Percentiles rank a stretch among this genome's conserved stretches.
Evolutionary conservation across 2,329 filamentous ascomycete species (phyloP).

Genomic region (Clarireedia hainanense): DNA sequence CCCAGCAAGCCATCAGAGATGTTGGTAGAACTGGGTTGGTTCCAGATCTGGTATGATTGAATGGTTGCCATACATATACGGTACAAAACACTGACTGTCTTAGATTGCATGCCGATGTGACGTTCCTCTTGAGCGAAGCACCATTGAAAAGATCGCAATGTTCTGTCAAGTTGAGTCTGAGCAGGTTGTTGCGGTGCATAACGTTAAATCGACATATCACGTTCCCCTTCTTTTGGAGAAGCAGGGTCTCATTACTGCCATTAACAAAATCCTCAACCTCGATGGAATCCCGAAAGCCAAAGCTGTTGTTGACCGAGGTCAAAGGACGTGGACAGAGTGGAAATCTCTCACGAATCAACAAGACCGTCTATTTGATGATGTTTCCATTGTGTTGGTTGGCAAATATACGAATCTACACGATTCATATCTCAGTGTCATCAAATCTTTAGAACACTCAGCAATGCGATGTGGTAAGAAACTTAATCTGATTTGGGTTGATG

Average conservation of each 20-base stretch:
- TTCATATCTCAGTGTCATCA: conserved; percentile 76
- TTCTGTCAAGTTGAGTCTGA: conserved; percentile 81
- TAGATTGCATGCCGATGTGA: conserved; percentile 92
- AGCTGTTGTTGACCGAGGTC: conserved; percentile 52
- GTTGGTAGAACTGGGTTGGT: conserved; percentile 35
- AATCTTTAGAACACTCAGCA: conserved; percentile 82
- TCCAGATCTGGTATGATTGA: conserved; percentile 53
- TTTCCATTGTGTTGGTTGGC: conserved; percentile 81
- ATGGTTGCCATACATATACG: neutral
- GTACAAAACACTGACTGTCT: conserved; percentile 2
- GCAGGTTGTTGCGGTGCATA: conserved; percentile 82
- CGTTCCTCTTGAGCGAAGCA: conserved; percentile 60
- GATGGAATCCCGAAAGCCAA: conserved; percentile 46
- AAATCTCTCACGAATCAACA: conserved; percentile 52
- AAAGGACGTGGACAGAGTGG: conserved; percentile 72
- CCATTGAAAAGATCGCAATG: conserved; percentile 79
- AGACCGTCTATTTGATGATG: conserved; percentile 57
- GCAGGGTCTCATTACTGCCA: conserved; percentile 64
- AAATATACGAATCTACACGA: conserved; percentile 86
- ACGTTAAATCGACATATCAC: conserved; percentile 87
- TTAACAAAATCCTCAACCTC: conserved; percentile 59
- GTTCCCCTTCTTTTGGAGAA: conserved; percentile 86
- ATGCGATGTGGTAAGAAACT: conserved; percentile 80
- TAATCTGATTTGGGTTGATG: conserved; percentile 76
- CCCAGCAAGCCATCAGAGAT: conserved; percentile 80